phyloP scores from a whole-genome alignment of 331 rosid genomes.

The Stylosanthes scabra region DNA sequence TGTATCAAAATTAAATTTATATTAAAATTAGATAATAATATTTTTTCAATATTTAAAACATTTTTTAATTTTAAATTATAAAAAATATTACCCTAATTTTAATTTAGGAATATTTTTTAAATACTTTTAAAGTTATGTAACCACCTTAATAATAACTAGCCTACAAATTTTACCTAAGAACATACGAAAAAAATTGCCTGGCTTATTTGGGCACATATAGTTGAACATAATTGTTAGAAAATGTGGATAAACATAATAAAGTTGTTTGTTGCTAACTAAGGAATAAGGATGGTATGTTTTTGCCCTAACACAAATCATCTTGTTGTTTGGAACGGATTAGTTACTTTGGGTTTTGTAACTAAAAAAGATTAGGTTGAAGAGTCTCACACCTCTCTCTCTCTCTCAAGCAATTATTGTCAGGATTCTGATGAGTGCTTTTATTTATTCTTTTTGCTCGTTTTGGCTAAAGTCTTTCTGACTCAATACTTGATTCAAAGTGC shows the following conservation, averaged over 20 bases:
- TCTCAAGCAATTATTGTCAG: neutral
- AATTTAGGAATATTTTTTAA: too few species aligned
- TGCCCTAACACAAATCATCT: conserved; percentile 7
- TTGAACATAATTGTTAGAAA: neutral
- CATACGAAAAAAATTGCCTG: neutral
- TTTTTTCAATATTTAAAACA: too few species aligned
- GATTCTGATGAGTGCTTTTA: neutral
- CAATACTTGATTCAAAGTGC: conserved; percentile 13
- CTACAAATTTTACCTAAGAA: too few species aligned
- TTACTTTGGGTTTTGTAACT: conserved; percentile 7
- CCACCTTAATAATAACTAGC: too few species aligned
- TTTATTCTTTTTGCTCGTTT: conserved; percentile 35
- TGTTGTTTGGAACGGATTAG: neutral
- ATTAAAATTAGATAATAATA: too few species aligned
- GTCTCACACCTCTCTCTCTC: neutral
- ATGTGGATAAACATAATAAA: neutral
- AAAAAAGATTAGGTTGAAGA: conserved; percentile 24
- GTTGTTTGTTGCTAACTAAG: neutral
- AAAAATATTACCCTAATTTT: too few species aligned
- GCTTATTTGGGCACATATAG: neutral
- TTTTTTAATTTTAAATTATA: too few species aligned
- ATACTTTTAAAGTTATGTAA: too few species aligned
- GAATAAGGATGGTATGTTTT: neutral
- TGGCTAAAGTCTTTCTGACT: conserved; percentile 25
- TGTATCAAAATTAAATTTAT: too few species aligned